Percentiles rank a stretch among this genome's conserved stretches.
Conservation (phyloP, 768 basidiomycete species). For the Amylocystis lapponica region DNA sequence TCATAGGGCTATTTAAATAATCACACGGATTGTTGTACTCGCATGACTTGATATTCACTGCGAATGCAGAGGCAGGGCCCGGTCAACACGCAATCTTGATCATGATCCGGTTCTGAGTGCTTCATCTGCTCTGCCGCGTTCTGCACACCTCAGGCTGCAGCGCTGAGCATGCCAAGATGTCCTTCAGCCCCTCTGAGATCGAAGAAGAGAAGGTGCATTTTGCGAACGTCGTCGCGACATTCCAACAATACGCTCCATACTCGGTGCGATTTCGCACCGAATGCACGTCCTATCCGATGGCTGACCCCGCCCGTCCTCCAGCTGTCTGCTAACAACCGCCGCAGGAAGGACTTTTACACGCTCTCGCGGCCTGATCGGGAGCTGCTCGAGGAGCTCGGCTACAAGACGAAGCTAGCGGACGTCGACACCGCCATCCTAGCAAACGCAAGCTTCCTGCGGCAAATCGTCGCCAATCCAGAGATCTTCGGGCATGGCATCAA, state of each 20-base stretch:
- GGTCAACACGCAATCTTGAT: too few species aligned
- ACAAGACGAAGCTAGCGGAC: constrained; percentile 69
- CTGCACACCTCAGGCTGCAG: neutral
- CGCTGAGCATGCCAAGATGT: constrained; percentile 7
- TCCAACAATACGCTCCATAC: constrained; percentile 69
- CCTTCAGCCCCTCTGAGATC: constrained; percentile 26
- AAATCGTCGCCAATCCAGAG: constrained; percentile 72
- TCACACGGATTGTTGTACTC: too few species aligned
- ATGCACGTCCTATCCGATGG: neutral
- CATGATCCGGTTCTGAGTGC: neutral
- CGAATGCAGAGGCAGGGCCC: too few species aligned
- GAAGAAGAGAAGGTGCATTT: constrained; percentile 68
- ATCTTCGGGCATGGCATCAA: constrained; percentile 63
- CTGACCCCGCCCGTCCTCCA: constrained; percentile 17
- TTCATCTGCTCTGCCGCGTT: too few species aligned
- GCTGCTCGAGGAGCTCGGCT: constrained; percentile 63
- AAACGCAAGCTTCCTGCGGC: constrained; percentile 73
- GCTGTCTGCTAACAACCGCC: constrained; percentile 55
- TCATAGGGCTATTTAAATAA: too few species aligned
- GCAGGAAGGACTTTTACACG: constrained; percentile 72
- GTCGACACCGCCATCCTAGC: constrained; percentile 77
- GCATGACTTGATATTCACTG: too few species aligned
- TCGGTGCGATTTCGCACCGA: constrained; percentile 41
- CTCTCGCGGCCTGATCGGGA: constrained; percentile 66
- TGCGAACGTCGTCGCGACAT: constrained; percentile 67